Conservation (phyloP, 495 filamentous ascomycete species). For the Margaritispora aquatica region DNA sequence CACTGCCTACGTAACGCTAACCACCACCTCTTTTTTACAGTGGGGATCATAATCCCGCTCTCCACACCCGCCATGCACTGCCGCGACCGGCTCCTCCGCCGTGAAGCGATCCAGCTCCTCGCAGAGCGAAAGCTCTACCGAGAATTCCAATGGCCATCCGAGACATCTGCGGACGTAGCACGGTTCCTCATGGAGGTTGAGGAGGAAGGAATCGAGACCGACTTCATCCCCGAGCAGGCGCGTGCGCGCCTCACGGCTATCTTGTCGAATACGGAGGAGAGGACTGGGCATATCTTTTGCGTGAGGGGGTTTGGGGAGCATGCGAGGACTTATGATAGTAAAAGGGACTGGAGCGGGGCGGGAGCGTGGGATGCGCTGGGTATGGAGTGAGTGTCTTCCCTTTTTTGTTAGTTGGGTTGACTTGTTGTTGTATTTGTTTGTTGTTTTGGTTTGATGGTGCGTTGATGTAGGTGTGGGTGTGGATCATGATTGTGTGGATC, state of each 20-base stretch:
- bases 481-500: too few species aligned
- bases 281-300: background rate
- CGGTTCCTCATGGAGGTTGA: slow-evolving; percentile 3
- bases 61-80: background rate
- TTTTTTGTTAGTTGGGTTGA: too few species aligned
- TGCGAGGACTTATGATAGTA: background rate
- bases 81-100: background rate
- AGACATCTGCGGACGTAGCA: background rate
- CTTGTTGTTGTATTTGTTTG: too few species aligned
- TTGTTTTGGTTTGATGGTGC: too few species aligned
- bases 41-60: background rate
- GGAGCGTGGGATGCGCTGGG: slow-evolving; percentile 1
- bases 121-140: background rate
- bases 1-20: background rate
- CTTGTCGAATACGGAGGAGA: background rate
- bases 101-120: background rate
- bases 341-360: background rate
- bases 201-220: slow-evolving; percentile 3
- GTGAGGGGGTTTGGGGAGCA: background rate
- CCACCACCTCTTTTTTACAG: background rate
- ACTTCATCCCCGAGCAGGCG: slow-evolving; percentile 3
- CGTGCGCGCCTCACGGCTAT: background rate
- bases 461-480: too few species aligned
- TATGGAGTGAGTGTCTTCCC: too few species aligned
- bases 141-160: slow-evolving; percentile 3